phyloP scores from a whole-genome alignment of 345 rosid species.

The Clausena lansium region DNA sequence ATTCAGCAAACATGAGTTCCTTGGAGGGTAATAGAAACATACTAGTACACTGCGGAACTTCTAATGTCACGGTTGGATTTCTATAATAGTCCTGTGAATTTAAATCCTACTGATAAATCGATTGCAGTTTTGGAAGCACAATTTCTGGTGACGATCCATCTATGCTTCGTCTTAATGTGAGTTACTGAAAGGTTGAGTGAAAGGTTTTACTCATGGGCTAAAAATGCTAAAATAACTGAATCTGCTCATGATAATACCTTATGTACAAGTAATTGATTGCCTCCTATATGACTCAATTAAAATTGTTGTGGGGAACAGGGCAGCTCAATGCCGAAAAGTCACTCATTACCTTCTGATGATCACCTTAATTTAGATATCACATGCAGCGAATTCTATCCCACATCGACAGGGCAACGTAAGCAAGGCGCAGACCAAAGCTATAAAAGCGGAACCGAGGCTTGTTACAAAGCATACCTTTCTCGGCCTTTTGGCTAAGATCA shows the following conservation, averaged over 20 bases:
- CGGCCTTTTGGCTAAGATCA: constrained; percentile 54
- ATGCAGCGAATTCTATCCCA: too few species aligned
- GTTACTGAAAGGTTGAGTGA: not conserved
- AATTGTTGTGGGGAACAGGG: too few species aligned
- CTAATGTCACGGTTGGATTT: not conserved
- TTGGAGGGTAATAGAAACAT: not conserved
- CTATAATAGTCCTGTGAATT: not conserved
- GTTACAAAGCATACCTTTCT: constrained; percentile 27
- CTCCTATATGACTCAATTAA: too few species aligned
- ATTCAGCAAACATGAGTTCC: too few species aligned
- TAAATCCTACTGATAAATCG: not conserved
- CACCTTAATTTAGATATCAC: too few species aligned
- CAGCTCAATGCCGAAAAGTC: too few species aligned
- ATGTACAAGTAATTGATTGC: too few species aligned
- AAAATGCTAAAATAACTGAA: too few species aligned
- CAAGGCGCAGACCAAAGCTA: not conserved
- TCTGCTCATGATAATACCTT: not conserved
- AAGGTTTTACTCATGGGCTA: too few species aligned
- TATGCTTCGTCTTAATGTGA: not conserved
- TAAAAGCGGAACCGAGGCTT: fast-evolving
- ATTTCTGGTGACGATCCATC: not conserved
- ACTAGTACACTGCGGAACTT: not conserved
- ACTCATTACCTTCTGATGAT: too few species aligned
- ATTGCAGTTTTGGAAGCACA: not conserved
- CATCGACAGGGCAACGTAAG: not conserved